phyloP scores from a whole-genome alignment of 148 eudicot genomes.

The Drosera capensis region DNA sequence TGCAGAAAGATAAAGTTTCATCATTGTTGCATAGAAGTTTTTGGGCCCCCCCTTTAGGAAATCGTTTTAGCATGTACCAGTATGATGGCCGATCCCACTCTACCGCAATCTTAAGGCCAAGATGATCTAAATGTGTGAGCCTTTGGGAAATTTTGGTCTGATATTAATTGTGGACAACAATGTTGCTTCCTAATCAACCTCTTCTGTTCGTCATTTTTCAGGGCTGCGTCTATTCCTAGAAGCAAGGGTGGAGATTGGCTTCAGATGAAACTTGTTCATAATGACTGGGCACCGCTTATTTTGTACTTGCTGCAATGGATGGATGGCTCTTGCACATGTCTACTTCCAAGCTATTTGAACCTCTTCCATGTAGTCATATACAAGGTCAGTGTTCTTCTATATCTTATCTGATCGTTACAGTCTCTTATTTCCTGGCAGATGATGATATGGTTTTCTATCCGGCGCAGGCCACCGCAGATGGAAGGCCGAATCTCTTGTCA shows the following conservation, averaged over 20 bases:
- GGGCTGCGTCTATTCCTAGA: slow-evolving; percentile 70
- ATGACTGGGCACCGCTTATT: slow-evolving; percentile 42
- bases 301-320: slow-evolving; percentile 52
- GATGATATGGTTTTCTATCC: background rate
- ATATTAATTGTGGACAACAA: too few relatives aligned
- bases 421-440: background rate
- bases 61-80: too few relatives aligned
- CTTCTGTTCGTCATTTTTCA: slow-evolving; percentile 8
- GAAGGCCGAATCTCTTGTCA: slow-evolving; percentile 28
- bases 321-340: slow-evolving; percentile 51
- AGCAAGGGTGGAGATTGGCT: slow-evolving; percentile 41
- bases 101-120: too few relatives aligned
- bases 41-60: too few relatives aligned
- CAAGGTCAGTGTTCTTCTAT: slow-evolving; percentile 25
- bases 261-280: slow-evolving; percentile 59
- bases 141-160: too few relatives aligned
- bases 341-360: slow-evolving; percentile 46
- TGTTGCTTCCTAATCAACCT: background rate
- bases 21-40: too few relatives aligned
- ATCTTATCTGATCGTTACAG: background rate
- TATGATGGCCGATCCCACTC: too few relatives aligned
- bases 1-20: too few relatives aligned
- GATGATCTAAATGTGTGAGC: too few relatives aligned
- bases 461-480: slow-evolving; percentile 45
- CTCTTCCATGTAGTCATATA: slow-evolving; percentile 49